These are phyloP conservation scores for Wickerhamiella pararugosa DNA, from an alignment of 1,139 yeast genomes.

Conservation along the genomic window DNA sequence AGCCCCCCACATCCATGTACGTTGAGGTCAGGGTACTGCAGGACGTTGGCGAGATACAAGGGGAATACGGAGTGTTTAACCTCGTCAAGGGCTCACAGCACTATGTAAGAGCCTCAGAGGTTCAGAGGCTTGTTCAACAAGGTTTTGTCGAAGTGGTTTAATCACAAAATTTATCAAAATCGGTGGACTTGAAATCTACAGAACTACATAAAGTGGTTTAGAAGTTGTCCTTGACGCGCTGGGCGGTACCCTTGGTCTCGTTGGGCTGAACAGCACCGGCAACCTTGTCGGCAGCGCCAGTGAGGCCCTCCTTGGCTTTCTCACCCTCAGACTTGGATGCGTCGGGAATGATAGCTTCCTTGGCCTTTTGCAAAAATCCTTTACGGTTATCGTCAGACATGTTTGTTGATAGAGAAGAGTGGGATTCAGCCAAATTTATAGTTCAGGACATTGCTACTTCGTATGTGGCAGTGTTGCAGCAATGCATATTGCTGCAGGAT, in stretches of 20 bases:
- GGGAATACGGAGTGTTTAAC: conserved; percentile 93
- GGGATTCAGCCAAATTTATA: too few relatives aligned
- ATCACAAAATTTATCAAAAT: neutral
- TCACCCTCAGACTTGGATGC: conserved; percentile 48
- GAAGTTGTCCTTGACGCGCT: conserved; percentile 9
- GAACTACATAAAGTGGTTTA: neutral
- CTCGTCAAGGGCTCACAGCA: conserved; percentile 91
- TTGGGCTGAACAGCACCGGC: conserved; percentile 23
- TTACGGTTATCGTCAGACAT: conserved; percentile 16
- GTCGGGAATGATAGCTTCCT: conserved; percentile 58
- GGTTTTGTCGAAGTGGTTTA: conserved; percentile 73
- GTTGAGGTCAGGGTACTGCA: conserved; percentile 85
- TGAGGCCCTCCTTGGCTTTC: conserved; percentile 53
- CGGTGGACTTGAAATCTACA: neutral
- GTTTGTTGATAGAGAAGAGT: neutral
- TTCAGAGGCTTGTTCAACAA: conserved; percentile 84
- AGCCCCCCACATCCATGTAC: conserved; percentile 82
- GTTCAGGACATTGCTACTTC: too few relatives aligned
- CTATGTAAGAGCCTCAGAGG: conserved; percentile 86
- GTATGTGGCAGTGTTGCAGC: too few relatives aligned
- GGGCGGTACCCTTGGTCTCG: conserved; percentile 11
- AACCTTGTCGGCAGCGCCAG: conserved; percentile 48
- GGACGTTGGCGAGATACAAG: conserved; percentile 94
- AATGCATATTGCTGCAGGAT: too few relatives aligned
- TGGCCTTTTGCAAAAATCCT: conserved; percentile 43